phyloP scores from a whole-genome alignment of 148 eudicot species.

The Oxyria digyna region DNA sequence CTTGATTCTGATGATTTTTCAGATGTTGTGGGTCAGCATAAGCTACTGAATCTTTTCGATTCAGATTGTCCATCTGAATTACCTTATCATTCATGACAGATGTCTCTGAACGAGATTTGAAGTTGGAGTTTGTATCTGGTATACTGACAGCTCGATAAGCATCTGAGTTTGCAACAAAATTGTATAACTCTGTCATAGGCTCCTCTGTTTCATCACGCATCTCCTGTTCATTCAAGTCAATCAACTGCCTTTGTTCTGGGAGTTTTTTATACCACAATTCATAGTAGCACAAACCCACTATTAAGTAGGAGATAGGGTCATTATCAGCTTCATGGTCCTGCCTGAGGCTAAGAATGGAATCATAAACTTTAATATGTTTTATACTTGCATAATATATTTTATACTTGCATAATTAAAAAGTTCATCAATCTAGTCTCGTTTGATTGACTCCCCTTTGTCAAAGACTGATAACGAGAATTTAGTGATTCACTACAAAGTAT shows the following conservation, averaged over 20 bases:
- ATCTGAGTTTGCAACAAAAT: conserved; percentile 20
- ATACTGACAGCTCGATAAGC: conserved; percentile 31
- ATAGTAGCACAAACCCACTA: conserved; percentile 56
- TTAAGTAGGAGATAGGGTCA: conserved; percentile 55
- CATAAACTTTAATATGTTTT: not conserved
- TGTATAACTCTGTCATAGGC: conserved; percentile 13
- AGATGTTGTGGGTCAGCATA: not conserved
- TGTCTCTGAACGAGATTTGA: conserved; percentile 40
- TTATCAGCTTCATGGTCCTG: conserved; percentile 32
- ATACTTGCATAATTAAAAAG: not conserved
- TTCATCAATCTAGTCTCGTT: not conserved
- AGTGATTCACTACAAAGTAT: too few species aligned
- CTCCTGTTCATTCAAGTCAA: conserved; percentile 20
- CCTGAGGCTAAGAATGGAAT: conserved; percentile 29
- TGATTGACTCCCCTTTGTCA: not conserved
- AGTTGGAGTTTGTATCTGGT: conserved; percentile 20
- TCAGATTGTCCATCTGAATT: not conserved
- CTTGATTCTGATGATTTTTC: not conserved
- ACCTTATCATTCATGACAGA: conserved; percentile 53
- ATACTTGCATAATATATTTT: not conserved
- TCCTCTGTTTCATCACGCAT: conserved; percentile 28
- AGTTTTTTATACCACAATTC: conserved; percentile 51
- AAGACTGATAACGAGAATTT: not conserved
- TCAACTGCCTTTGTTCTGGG: conserved; percentile 30
- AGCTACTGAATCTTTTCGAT: not conserved